Conservation (phyloP, 1,139 yeast genomes). For the Zygoascus hellenicus region DNA sequence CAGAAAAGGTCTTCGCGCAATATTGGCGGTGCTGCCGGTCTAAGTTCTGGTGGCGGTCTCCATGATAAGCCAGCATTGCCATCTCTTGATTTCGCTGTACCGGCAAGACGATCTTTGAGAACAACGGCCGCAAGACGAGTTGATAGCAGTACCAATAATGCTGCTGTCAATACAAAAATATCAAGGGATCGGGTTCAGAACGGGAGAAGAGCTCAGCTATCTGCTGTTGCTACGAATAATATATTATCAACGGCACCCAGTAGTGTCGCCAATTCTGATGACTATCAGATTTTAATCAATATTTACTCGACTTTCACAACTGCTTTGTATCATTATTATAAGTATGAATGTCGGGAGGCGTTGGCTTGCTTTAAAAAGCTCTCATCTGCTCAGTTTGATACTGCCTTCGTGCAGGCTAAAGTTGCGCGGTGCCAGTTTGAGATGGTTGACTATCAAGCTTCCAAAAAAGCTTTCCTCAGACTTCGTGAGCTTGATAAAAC, state of each 20-base stretch:
- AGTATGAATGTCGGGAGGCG: constrained; percentile 77
- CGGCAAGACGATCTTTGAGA: constrained; percentile 9
- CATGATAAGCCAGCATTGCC: constrained; percentile 12
- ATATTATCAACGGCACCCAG: too few relatives aligned
- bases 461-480: constrained; percentile 57
- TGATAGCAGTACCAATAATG: neutral
- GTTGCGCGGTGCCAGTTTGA: constrained; percentile 82
- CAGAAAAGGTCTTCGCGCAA: constrained; percentile 24
- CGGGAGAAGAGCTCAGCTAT: neutral
- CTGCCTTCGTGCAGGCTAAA: constrained; percentile 84
- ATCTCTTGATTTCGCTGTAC: constrained; percentile 8
- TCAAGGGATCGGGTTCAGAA: neutral
- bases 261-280: neutral
- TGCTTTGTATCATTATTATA: constrained; percentile 57
- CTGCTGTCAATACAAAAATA: constrained; percentile 1
- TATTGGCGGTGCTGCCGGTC: constrained; percentile 7
- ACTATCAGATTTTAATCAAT: constrained; percentile 34
- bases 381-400: constrained; percentile 56
- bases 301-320: constrained; percentile 60
- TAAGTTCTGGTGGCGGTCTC: constrained; percentile 1
- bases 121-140: constrained; percentile 2
- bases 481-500: constrained; percentile 69
- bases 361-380: constrained; percentile 60
- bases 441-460: constrained; percentile 75
- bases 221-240: neutral